phyloP scores from a whole-genome alignment of 2,329 filamentous ascomycete genomes.

The Botrytis fragariae region DNA sequence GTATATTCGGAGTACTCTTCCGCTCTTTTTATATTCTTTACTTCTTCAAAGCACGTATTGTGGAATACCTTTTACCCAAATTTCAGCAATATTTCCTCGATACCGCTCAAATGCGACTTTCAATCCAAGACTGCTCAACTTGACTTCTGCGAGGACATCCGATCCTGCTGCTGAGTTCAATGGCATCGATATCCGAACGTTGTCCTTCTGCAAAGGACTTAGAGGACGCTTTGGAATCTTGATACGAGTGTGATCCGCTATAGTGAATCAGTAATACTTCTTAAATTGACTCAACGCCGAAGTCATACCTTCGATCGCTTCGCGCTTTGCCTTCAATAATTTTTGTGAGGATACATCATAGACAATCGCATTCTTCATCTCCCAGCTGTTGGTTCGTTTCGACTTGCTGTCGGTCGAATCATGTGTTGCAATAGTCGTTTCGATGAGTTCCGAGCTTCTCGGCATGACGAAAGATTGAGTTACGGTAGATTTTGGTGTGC shows the following conservation, averaged over 20 bases:
- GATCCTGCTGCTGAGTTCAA: conserved; percentile 1
- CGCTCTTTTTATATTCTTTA: neutral
- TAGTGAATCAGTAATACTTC: neutral
- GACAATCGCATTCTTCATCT: neutral
- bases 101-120: conserved; percentile 7
- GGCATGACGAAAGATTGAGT: neutral
- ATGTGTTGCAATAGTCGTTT: neutral
- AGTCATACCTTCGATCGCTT: neutral
- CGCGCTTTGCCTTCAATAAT: neutral
- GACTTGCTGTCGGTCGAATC: neutral
- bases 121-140: conserved; percentile 14
- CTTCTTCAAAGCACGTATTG: neutral
- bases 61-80: conserved; percentile 8
- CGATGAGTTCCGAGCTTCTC: too few species aligned
- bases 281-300: neutral
- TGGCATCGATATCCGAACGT: conserved; percentile 4
- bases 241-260: conserved; percentile 1
- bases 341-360: conserved; percentile 11
- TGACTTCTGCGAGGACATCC: conserved; percentile 6
- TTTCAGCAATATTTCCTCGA: conserved; percentile 10
- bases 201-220: conserved; percentile 2
- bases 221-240: neutral
- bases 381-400: conserved; percentile 12
- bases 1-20: neutral
- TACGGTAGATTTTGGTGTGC: neutral